Evolutionary conservation across 2,329 filamentous ascomycete species (phyloP).

Genomic region (Monosporascus ibericus): DNA sequence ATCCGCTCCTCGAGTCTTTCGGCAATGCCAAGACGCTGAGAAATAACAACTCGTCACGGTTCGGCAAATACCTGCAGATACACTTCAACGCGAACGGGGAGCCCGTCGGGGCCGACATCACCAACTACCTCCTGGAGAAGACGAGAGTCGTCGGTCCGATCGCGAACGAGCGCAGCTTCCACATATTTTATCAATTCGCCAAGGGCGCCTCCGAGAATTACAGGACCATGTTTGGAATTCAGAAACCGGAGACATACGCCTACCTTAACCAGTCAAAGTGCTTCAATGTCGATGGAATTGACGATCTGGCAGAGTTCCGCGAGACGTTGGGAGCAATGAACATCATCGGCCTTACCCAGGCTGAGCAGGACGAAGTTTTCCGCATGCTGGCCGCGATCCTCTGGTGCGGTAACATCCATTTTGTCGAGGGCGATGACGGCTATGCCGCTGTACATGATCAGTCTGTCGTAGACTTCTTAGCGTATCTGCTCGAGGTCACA

Average conservation of each 20-base stretch:
- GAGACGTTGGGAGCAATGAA: constrained; percentile 94
- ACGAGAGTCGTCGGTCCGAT: constrained; percentile 93
- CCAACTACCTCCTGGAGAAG: constrained; percentile 96
- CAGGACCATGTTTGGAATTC: constrained; percentile 80
- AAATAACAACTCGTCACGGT: constrained; percentile 98
- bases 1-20: constrained; percentile 93
- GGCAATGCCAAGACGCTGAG: constrained; percentile 96
- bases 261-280: constrained; percentile 96
- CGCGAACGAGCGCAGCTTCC: constrained; percentile 91
- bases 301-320: constrained; percentile 81
- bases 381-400: constrained; percentile 86
- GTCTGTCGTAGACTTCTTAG: constrained; percentile 89
- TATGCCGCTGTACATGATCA: constrained; percentile 84
- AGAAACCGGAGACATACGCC: constrained; percentile 84
- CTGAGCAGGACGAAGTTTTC: constrained; percentile 94
- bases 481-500: constrained; percentile 87
- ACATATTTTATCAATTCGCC: constrained; percentile 99
- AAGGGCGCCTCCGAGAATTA: constrained; percentile 89
- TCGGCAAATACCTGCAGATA: constrained; percentile 96
- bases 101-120: constrained; percentile 93
- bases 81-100: constrained; percentile 91
- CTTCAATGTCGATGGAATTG: constrained; percentile 87
- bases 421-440: constrained; percentile 80
- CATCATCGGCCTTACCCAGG: constrained; percentile 80
- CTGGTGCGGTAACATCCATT: constrained; percentile 93